These are phyloP conservation scores for Trichoderma sp. DNA, from an alignment of 2,329 filamentous ascomycete genomes.

Conservation along the genomic window DNA sequence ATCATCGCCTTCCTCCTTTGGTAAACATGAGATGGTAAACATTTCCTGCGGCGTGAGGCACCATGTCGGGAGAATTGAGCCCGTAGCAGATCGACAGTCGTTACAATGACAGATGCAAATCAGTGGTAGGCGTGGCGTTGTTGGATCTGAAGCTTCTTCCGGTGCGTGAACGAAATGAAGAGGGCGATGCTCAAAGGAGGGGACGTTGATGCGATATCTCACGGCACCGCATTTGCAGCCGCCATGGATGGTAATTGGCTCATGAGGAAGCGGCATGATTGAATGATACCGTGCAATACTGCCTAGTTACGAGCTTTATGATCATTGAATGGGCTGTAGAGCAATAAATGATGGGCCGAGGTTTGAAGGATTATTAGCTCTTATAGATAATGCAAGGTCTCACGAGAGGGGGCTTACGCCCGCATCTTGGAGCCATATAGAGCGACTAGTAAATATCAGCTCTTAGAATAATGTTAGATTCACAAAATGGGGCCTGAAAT, in stretches of 20 bases:
- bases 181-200: not conserved
- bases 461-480: not conserved
- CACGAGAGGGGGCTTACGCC: not conserved
- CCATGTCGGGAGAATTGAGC: not conserved
- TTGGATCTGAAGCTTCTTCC: not conserved
- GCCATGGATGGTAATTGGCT: not conserved
- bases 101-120: not conserved
- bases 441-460: not conserved
- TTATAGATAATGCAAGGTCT: not conserved
- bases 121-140: not conserved
- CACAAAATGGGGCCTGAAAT: not conserved
- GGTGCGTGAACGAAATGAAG: not conserved
- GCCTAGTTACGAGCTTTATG: not conserved
- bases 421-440: not conserved
- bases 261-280: not conserved
- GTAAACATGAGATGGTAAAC: not conserved
- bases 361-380: not conserved
- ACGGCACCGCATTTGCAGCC: constrained; percentile 5
- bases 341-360: not conserved
- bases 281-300: not conserved
- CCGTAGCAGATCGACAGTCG: not conserved
- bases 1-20: not conserved
- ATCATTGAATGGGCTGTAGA: not conserved
- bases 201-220: not conserved
- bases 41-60: not conserved